Evolutionary conservation across 2,329 filamentous ascomycete genomes (phyloP), one percentile per base, ranked within the genome.

Genomic region (Dryadomyces quercus-mongolicae): DNA sequence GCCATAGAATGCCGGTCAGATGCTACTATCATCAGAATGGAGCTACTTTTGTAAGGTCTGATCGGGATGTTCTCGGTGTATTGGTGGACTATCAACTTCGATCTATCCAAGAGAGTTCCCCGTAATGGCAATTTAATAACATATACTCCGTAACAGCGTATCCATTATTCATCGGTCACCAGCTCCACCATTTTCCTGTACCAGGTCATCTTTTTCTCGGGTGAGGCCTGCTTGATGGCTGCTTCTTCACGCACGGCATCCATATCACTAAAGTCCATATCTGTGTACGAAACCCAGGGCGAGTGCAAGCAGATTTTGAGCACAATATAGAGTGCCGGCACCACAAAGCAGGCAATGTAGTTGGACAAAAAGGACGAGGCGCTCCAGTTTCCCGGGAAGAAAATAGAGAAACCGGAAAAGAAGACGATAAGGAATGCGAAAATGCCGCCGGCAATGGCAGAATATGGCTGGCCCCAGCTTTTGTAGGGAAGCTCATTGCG

Each of bases 401-500:
- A 89, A 7, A 86, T 81, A 1, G 82, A 76, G 60, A 87, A 89
- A 0, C 85, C 85, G 40, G 84, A 82, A 34, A 88, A 83, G 56
- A 89, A 74, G 0, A 82, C 78, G 69, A 89, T 82, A 43, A 84
- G 63, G 25, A 76, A 72, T 42, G 80, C 85, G 52, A 79, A 81
- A 1, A 70, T 66, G 6, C 87, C 68, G 1, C 82, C 76, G 55
- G 83, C 80, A 46, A 67, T 89, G 1, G 84, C 84, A 2, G 81
- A 71, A 62, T 78, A 88, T 1, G 86, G 86, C 67, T 89, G 85
- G 55, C 78, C 71, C 15, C 74, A 74, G 1, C 80, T 76, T 54
- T 76, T 81, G 68, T 84, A 88, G 0, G 84, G 83, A 15, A 89
- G 68, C 1, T 71, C 75, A 54, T 81, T 72, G 10, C 84, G 74